phyloP scores from a whole-genome alignment of 116 monocot species.

The Trichopus zeylanicus region DNA sequence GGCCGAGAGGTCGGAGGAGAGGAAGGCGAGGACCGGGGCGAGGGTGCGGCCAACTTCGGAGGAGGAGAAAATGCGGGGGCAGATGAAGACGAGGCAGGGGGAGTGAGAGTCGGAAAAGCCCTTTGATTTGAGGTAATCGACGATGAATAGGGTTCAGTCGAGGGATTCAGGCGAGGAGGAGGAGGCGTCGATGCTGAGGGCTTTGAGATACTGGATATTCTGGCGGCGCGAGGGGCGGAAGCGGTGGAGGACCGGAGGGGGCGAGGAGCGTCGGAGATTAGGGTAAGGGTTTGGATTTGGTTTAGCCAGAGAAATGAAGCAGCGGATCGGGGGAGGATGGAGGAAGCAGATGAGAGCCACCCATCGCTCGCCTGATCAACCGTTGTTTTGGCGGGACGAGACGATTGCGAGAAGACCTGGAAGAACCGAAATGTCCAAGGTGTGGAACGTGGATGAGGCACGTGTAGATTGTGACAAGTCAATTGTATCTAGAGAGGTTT shows the following conservation, averaged over 20 bases:
- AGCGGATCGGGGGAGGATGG: not conserved
- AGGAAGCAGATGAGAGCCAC: not conserved
- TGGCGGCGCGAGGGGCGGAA: slow-evolving; percentile 27
- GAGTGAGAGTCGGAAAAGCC: slow-evolving; percentile 26
- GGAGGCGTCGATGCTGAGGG: slow-evolving; percentile 20
- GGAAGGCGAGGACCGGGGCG: slow-evolving; percentile 25
- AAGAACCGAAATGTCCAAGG: too few relatives aligned
- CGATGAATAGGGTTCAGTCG: slow-evolving; percentile 12
- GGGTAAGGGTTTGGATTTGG: slow-evolving; percentile 4
- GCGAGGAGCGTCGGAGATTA: not conserved
- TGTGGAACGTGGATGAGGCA: too few relatives aligned
- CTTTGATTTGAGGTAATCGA: slow-evolving; percentile 30
- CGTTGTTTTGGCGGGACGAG: too few relatives aligned
- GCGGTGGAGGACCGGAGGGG: slow-evolving; percentile 14
- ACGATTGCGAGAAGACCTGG: too few relatives aligned
- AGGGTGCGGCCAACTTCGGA: slow-evolving; percentile 11
- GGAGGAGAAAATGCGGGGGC: slow-evolving; percentile 29
- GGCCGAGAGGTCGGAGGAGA: slow-evolving; percentile 20
- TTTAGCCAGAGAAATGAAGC: too few relatives aligned
- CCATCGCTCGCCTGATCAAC: too few relatives aligned
- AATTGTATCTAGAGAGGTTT: too few relatives aligned
- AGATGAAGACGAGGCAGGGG: slow-evolving; percentile 15
- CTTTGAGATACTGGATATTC: slow-evolving; percentile 19
- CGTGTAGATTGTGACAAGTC: too few relatives aligned
- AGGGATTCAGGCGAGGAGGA: slow-evolving; percentile 13